Percentiles rank a stretch among this genome's conserved stretches.
phyloP scores from a whole-genome alignment of 305 asterid genomes.

The Andrographis paniculata region DNA sequence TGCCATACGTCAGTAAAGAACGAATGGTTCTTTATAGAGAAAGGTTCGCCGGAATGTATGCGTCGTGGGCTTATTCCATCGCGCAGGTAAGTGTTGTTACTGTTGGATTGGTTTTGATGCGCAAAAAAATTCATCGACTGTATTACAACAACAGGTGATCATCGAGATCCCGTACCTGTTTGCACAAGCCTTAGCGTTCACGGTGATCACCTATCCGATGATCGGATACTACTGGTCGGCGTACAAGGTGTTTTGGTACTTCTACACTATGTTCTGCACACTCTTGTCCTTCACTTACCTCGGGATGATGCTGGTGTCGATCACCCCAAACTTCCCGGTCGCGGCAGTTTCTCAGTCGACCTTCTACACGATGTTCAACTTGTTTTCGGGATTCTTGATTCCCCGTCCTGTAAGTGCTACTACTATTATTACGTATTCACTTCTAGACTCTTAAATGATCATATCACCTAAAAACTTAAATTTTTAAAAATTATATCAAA shows the following conservation, averaged over 20 bases:
- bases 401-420: constrained; percentile 26
- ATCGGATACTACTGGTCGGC: constrained; percentile 51
- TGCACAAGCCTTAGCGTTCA: constrained; percentile 33
- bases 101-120: no score
- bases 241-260: constrained; percentile 43
- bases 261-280: constrained; percentile 49
- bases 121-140: no score
- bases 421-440: no score
- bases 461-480: no score
- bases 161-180: constrained; percentile 51
- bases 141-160: constrained; percentile 22
- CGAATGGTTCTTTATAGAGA: constrained; percentile 48
- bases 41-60: constrained; percentile 60
- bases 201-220: constrained; percentile 56
- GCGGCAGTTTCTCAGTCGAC: constrained; percentile 51
- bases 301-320: constrained; percentile 51
- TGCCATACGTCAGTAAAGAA: constrained; percentile 42
- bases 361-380: constrained; percentile 39
- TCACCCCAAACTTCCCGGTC: constrained; percentile 52
- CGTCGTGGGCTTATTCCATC: constrained; percentile 47
- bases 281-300: constrained; percentile 43
- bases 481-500: no score
- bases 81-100: constrained; percentile 46
- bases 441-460: no score
- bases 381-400: constrained; percentile 47